Evolutionary conservation across 345 rosid species (phyloP).

Genomic region (Excoecaria cochinchinensis): DNA sequence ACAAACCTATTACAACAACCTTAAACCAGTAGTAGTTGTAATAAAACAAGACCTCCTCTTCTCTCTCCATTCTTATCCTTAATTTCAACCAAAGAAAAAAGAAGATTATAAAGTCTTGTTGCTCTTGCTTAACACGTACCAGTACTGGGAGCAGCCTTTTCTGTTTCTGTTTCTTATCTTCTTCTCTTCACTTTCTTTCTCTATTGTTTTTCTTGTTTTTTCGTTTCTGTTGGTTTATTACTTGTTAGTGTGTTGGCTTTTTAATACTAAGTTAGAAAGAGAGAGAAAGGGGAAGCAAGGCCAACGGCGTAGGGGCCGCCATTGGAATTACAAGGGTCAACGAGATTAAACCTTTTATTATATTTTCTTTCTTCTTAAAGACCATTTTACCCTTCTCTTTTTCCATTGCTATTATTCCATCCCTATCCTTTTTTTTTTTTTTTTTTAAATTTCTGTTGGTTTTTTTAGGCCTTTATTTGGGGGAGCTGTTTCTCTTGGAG

Average conservation of each 20-base stretch:
- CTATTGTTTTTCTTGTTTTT: conserved; percentile 27
- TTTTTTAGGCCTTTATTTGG: neutral
- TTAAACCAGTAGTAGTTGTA: conserved; percentile 39
- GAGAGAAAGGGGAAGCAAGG: conserved; percentile 36
- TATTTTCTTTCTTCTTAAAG: conserved; percentile 9
- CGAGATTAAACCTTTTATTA: conserved; percentile 34
- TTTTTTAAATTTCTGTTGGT: neutral
- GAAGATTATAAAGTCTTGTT: neutral
- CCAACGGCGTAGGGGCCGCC: conserved; percentile 99
- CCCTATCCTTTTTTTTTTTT: conserved; percentile 3
- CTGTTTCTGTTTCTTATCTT: neutral
- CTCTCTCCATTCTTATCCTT: neutral
- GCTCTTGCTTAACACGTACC: neutral
- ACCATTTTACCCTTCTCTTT: conserved; percentile 35
- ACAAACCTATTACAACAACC: conserved; percentile 37
- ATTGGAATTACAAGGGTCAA: conserved; percentile 91
- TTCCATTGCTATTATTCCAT: conserved; percentile 7
- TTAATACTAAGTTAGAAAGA: conserved; percentile 27
- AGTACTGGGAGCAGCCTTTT: conserved; percentile 21
- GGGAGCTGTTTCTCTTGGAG: conserved; percentile 11
- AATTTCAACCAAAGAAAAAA: neutral
- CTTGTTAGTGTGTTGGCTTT: conserved; percentile 44
- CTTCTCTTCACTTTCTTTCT: neutral
- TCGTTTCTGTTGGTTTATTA: conserved; percentile 41
- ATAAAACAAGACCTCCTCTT: conserved; percentile 15